Conservation (phyloP, 2,329 filamentous ascomycete genomes). For the Davidsoniella eucalypti region DNA sequence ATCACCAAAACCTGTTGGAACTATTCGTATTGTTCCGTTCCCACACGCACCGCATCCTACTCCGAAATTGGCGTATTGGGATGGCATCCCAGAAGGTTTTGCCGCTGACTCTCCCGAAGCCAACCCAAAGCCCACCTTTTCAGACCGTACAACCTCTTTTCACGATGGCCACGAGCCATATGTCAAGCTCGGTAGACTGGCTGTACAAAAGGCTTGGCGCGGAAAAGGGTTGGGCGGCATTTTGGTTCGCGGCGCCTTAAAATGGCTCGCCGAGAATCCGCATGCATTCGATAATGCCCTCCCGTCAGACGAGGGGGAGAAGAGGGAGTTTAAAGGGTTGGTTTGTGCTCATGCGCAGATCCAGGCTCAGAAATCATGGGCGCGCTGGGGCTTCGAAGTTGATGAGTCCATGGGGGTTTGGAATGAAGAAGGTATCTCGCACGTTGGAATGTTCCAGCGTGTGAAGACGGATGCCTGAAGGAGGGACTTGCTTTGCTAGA, state of each 20-base stretch:
- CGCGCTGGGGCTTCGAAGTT: conserved; percentile 52
- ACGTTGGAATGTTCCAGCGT: conserved; percentile 65
- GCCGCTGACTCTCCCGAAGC: conserved; percentile 12
- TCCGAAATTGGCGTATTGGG: conserved; percentile 31
- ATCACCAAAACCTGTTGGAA: conserved; percentile 43
- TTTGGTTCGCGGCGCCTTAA: conserved; percentile 49
- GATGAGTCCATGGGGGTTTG: conserved; percentile 62
- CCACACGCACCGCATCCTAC: conserved; percentile 52
- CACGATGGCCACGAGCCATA: conserved; percentile 56
- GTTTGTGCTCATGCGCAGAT: conserved; percentile 68
- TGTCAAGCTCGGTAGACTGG: conserved; percentile 65
- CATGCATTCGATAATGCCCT: conserved; percentile 25
- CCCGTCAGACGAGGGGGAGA: conserved; percentile 25
- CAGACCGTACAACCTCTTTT: conserved; percentile 31
- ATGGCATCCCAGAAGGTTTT: conserved; percentile 23
- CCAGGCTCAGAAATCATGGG: conserved; percentile 47
- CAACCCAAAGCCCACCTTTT: conserved; percentile 13
- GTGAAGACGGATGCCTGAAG: conserved; percentile 21
- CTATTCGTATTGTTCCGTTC: conserved; percentile 66
- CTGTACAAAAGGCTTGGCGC: conserved; percentile 49
- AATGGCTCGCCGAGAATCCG: conserved; percentile 50
- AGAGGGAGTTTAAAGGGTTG: conserved; percentile 44
- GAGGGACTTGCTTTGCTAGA: neutral
- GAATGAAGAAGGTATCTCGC: conserved; percentile 70
- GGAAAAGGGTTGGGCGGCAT: conserved; percentile 46